phyloP scores from a whole-genome alignment of 148 eudicot species.

The Camellia japonica region DNA sequence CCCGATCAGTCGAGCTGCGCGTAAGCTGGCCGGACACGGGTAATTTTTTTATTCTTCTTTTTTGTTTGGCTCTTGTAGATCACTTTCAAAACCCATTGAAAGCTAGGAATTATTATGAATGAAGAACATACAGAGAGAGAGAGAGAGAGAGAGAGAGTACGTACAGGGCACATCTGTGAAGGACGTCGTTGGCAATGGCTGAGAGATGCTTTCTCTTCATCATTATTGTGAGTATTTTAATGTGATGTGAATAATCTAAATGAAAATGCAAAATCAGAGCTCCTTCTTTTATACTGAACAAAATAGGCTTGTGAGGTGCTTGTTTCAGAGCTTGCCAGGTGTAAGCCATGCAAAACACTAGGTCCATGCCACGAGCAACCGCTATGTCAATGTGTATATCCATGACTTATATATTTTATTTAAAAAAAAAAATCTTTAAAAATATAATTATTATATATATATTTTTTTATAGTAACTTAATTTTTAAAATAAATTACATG shows the following conservation, averaged over 20 bases:
- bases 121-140: background rate
- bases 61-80: background rate
- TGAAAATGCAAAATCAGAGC: background rate
- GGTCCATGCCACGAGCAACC: too few relatives aligned
- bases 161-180: conserved; percentile 62
- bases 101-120: background rate
- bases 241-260: background rate
- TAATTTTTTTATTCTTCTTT: too few relatives aligned
- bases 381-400: too few relatives aligned
- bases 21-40: too few relatives aligned
- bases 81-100: background rate
- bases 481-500: too few relatives aligned
- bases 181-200: conserved; percentile 54
- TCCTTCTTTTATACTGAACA: background rate
- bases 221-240: background rate
- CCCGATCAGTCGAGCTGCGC: too few relatives aligned
- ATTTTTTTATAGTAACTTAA: too few relatives aligned
- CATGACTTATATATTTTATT: too few relatives aligned
- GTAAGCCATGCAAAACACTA: background rate
- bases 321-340: background rate
- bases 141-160: conserved; percentile 12
- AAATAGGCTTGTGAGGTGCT: background rate
- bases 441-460: too few relatives aligned
- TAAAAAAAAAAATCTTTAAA: too few relatives aligned
- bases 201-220: conserved; percentile 64